A percentile compares a stretch with the other conserved stretches of the same genome.
These are phyloP conservation scores for Pharus latifolius DNA, from an alignment of 176 grass and related monocot genomes.

Conservation along the genomic window DNA sequence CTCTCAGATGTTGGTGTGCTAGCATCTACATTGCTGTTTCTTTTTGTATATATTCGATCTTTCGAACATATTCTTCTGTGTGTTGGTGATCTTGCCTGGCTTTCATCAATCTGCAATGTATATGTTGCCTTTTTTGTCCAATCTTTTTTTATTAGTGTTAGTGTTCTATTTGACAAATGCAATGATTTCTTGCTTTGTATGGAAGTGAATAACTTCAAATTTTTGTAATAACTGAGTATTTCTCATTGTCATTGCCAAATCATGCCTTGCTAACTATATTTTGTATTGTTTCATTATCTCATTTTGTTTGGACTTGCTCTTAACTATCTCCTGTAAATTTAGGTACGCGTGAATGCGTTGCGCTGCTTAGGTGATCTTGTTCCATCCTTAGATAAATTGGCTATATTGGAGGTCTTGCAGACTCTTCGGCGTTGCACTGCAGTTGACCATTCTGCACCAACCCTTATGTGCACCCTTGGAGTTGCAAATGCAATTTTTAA, in stretches of 20 bases:
- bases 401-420: slow-evolving; percentile 65
- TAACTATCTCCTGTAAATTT: slow-evolving; percentile 18
- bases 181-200: too few relatives aligned
- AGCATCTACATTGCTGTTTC: background rate
- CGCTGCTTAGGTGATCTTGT: slow-evolving; percentile 96
- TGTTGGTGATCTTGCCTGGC: background rate
- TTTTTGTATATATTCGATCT: background rate
- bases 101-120: too few relatives aligned
- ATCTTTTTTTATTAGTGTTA: too few relatives aligned
- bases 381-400: slow-evolving; percentile 77
- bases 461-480: slow-evolving; percentile 96
- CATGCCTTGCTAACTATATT: too few relatives aligned
- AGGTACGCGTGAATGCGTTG: slow-evolving; percentile 94
- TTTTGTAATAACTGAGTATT: too few relatives aligned
- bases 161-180: too few relatives aligned
- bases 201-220: too few relatives aligned
- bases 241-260: too few relatives aligned
- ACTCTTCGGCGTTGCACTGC: slow-evolving; percentile 79
- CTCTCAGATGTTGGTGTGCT: background rate
- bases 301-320: slow-evolving; percentile 7
- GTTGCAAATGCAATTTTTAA: slow-evolving; percentile 90
- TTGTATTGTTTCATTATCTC: too few relatives aligned
- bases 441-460: slow-evolving; percentile 89
- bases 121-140: too few relatives aligned
- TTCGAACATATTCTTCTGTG: slow-evolving; percentile 1